A percentile compares a stretch with the other conserved stretches of the same genome.
Conservation (phyloP, 2,329 filamentous ascomycete species). For the Alternaria triticimaculans region DNA sequence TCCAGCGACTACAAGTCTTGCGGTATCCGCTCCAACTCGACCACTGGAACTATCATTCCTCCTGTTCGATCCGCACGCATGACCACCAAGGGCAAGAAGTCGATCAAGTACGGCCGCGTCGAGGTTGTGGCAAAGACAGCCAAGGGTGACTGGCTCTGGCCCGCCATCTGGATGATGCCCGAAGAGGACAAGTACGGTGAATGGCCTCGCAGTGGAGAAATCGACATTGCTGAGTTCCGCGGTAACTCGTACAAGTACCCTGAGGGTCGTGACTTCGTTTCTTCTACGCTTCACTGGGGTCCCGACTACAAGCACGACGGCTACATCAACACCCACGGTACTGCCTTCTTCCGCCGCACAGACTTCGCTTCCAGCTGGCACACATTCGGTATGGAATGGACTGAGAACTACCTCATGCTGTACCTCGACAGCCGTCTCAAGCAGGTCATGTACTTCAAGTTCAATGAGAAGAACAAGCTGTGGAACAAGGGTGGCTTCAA, state of each 20-base stretch:
- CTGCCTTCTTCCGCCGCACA: conserved; percentile 63
- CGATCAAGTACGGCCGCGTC: conserved; percentile 81
- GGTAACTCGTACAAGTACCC: conserved; percentile 79
- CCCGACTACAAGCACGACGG: conserved; percentile 29
- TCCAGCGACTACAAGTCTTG: conserved; percentile 65
- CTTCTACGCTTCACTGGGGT: conserved; percentile 82
- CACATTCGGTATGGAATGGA: conserved; percentile 74
- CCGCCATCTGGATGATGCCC: conserved; percentile 74
- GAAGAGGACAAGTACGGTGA: conserved; percentile 72
- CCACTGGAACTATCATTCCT: conserved; percentile 75
- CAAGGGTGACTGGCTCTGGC: conserved; percentile 84
- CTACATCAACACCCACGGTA: conserved; percentile 30
- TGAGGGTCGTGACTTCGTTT: conserved; percentile 75
- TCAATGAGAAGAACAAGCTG: conserved; percentile 61
- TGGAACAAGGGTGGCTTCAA: conserved; percentile 74
- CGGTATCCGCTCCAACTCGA: conserved; percentile 74
- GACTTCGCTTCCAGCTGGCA: conserved; percentile 74
- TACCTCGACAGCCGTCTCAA: conserved; percentile 80
- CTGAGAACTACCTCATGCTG: conserved; percentile 82
- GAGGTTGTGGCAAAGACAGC: conserved; percentile 80
- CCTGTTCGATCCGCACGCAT: conserved; percentile 79
- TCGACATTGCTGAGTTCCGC: conserved; percentile 79
- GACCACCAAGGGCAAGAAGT: conserved; percentile 72
- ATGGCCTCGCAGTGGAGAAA: conserved; percentile 82
- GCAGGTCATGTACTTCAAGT: conserved; percentile 77